A percentile compares a stretch with the other conserved stretches of the same genome.
phyloP scores from a whole-genome alignment of 148 eudicot genomes.

The Gaultheria prostrata region DNA sequence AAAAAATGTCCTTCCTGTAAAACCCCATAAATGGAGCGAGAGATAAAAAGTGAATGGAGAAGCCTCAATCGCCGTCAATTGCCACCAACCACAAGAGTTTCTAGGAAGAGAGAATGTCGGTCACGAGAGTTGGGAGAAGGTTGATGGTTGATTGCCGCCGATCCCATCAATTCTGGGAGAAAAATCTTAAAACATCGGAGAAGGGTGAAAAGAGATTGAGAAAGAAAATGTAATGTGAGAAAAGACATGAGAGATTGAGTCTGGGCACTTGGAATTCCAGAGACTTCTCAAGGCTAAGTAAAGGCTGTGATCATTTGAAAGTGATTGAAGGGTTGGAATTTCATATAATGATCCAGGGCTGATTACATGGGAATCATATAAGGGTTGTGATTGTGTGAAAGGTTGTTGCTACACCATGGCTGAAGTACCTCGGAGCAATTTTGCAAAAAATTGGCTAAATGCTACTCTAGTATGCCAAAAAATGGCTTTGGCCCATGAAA shows the following conservation, averaged over 20 bases:
- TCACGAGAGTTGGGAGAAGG: neutral
- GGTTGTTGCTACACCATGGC: neutral
- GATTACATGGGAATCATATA: neutral
- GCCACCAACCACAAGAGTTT: neutral
- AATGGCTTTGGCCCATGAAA: neutral
- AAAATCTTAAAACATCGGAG: neutral
- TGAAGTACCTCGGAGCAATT: neutral
- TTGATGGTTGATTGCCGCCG: neutral
- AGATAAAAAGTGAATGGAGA: neutral
- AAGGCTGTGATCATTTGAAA: neutral
- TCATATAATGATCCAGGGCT: neutral
- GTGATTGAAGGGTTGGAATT: neutral
- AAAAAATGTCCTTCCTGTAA: neutral
- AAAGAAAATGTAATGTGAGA: neutral
- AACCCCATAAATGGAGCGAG: neutral
- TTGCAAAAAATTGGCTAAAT: neutral
- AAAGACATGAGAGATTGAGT: neutral
- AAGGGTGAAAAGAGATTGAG: neutral
- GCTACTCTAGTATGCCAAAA: neutral
- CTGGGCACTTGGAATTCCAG: neutral
- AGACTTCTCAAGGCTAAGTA: neutral
- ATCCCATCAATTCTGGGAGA: neutral
- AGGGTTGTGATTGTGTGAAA: neutral
- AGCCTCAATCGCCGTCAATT: neutral
- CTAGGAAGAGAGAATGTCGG: neutral